A percentile compares a stretch with the other conserved stretches of the same genome.
These are phyloP conservation scores for Paraglomus brasilianum DNA, from an alignment of 192 early-diverging fungal genomes.

Conservation along the genomic window DNA sequence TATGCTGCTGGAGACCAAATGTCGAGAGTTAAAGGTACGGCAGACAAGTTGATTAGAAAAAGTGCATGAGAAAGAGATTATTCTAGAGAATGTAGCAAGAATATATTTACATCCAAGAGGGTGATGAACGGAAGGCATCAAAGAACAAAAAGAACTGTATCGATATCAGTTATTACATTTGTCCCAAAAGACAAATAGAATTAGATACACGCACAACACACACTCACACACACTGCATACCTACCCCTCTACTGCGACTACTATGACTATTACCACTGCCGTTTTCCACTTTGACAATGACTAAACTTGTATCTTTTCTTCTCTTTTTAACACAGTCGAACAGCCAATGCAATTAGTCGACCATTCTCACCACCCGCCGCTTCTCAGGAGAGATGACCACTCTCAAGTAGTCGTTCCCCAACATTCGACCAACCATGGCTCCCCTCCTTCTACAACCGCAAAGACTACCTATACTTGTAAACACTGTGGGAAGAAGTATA, in stretches of 20 bases:
- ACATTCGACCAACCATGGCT: constrained; percentile 17
- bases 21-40: not conserved
- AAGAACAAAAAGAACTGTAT: too few relatives aligned
- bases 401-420: not conserved
- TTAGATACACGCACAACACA: too few relatives aligned
- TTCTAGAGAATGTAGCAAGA: too few relatives aligned
- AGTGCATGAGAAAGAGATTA: too few relatives aligned
- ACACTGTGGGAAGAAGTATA: constrained; percentile 62
- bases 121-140: too few relatives aligned
- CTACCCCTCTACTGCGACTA: not conserved
- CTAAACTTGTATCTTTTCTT: not conserved
- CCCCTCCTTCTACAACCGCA: constrained; percentile 13
- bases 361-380: constrained; percentile 1
- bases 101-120: too few relatives aligned
- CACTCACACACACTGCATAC: too few relatives aligned
- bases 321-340: constrained; percentile 1
- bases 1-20: not conserved
- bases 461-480: constrained; percentile 48
- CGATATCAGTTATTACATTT: too few relatives aligned
- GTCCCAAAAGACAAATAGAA: too few relatives aligned
- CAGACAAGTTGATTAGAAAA: too few relatives aligned
- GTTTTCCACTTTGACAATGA: not conserved
- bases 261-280: not conserved
- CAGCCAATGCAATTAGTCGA: not conserved
- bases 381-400: constrained; percentile 1